Conservation (phyloP, 352 stramenopile species). For the Phytophthora aleatoria region DNA sequence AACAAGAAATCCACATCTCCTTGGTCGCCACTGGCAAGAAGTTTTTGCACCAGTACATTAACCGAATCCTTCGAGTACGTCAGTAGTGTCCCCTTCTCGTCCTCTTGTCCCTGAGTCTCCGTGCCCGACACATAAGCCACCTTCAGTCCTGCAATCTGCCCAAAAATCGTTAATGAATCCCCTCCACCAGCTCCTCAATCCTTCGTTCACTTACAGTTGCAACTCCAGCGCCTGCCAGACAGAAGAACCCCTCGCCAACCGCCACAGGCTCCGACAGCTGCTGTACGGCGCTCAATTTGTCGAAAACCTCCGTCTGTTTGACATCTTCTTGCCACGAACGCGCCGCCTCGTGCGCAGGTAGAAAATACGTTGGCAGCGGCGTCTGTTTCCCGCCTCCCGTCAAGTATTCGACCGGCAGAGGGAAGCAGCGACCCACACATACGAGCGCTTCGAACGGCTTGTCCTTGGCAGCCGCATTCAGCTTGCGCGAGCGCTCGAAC, state of each 20-base stretch:
- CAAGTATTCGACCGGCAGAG: constrained; percentile 57
- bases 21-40: constrained; percentile 26
- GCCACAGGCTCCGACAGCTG: constrained; percentile 33
- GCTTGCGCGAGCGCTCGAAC: constrained; percentile 72
- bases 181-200: background rate
- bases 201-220: constrained; percentile 30
- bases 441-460: constrained; percentile 68
- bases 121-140: constrained; percentile 46
- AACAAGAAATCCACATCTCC: constrained; percentile 71
- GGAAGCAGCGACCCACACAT: constrained; percentile 60
- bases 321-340: constrained; percentile 34
- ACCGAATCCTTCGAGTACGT: constrained; percentile 39
- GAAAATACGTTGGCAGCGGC: constrained; percentile 68
- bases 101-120: constrained; percentile 24
- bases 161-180: constrained; percentile 6
- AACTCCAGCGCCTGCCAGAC: constrained; percentile 51
- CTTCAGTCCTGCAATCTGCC: constrained; percentile 48
- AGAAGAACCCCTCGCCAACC: constrained; percentile 55
- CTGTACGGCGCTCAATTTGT: constrained; percentile 37
- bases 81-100: constrained; percentile 37
- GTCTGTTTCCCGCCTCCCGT: constrained; percentile 35
- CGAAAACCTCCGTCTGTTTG: constrained; percentile 41
- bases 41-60: constrained; percentile 30
- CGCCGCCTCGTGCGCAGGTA: constrained; percentile 41
- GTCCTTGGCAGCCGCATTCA: constrained; percentile 60